Evolutionary conservation across 345 rosid species (phyloP).

Genomic region (Kernera saxatilis): DNA sequence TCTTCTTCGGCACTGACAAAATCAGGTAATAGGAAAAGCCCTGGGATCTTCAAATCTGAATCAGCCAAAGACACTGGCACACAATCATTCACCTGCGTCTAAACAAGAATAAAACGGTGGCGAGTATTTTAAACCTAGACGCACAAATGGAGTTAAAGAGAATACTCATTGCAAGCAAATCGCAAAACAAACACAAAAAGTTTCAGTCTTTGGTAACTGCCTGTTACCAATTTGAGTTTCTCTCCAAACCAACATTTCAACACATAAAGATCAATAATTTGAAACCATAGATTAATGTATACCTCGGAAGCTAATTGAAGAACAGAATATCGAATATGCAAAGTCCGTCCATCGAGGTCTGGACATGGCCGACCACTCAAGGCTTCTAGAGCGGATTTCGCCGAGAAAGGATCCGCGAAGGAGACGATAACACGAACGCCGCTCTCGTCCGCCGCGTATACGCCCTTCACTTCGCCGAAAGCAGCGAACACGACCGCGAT

Average conservation of each 20-base stretch:
- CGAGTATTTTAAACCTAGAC: background rate
- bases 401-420: constrained; percentile 40
- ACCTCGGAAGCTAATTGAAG: constrained; percentile 51
- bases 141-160: background rate
- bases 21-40: constrained; percentile 60
- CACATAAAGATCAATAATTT: constrained; percentile 16
- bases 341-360: constrained; percentile 53
- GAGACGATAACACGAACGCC: constrained; percentile 83
- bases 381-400: constrained; percentile 55
- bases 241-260: background rate
- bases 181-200: background rate
- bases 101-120: background rate
- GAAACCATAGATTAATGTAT: background rate
- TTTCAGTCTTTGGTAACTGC: background rate
- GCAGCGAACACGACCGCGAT: constrained; percentile 51
- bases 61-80: constrained; percentile 50
- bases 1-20: constrained; percentile 64
- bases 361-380: constrained; percentile 54
- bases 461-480: constrained; percentile 67
- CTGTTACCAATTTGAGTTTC: background rate
- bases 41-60: constrained; percentile 73
- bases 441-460: constrained; percentile 77
- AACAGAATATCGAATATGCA: constrained; percentile 73
- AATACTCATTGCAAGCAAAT: background rate
- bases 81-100: constrained; percentile 37